Base-by-base conservation (phyloP, 1,284 basidiomycete genomes). In the Ganoderma sinense region DNA sequence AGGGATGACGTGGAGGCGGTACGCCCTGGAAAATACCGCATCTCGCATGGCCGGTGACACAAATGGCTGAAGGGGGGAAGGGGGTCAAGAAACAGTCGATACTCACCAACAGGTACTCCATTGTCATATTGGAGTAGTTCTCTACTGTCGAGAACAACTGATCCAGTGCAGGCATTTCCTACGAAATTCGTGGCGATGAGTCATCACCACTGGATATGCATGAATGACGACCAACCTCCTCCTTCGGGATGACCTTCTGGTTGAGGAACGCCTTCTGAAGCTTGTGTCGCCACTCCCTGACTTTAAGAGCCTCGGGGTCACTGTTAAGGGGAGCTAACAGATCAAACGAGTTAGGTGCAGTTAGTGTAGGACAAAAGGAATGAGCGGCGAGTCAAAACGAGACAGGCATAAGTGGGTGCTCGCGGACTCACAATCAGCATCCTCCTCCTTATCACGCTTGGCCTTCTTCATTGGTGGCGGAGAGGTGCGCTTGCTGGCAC, bases 181-280 rank as follows among this genome's bases (percentile, higher is more conserved):
- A 59, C 1, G 36, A 68, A 26, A 26, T 29, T 61, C 40, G 26
- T 16, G 7, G 59, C n/a, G 48, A 41, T 61, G n/a, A 61, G 59
- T 61, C 59, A 39, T 41, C 39, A 16, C 56, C 8, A 4, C 40
- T 41, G 41, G 23, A 41, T 16, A 43, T 68, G 31, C 36, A 1
- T 64, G 64, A 64, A 64, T 65, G 56, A 65, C 14, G 66, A 65
- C 69, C 78, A 77, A 90, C 90, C 74, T 90, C 87, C 16, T 86
- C 83, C 76, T 88, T 90, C 1, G 89, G 88, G 4, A 80, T 68
- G 11, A 77, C 78, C 81, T 85, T 91, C 74, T 86, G 91, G 71
- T 87, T 87, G 66, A 98, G 84, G 86, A 98, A 97, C 0, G 90
- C 92, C 76, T 96, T 94, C 82, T 98, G 96, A 7, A 97, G 89